Base-by-base conservation (phyloP, 768 basidiomycete genomes). In the Tricholoma sp. region DNA sequence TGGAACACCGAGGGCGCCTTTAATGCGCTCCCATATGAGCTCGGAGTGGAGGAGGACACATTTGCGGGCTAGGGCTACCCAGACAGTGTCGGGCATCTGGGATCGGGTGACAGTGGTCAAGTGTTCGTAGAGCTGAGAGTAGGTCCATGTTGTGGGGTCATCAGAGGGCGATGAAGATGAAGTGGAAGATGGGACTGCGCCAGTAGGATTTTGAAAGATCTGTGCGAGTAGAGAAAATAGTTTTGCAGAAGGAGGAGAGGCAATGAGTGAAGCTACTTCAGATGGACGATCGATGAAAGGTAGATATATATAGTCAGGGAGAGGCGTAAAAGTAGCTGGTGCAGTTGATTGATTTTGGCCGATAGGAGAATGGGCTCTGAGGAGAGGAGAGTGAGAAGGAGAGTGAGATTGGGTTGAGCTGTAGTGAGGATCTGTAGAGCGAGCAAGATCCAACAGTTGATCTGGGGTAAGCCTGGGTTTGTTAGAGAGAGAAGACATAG, bases 1-100 rank as follows among this genome's bases (percentile, higher is more conserved):
- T 9, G 94, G 93, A 4, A 94, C 86, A 4, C 94, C 94, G 1
- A 97, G 75, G 0, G 90, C 92, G 31, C 84, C 88, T 64, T 94
- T 94, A 64, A 95, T 75, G 55, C 92, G 82, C 68, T 95, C 92
- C 94, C 94, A 97, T 54, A 95, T 86, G 39, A 93, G 82, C 64
- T 95, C 93, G 12, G 85, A 88, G 60, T 86, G 86, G 24, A 81
- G 72, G 18, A 89, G 75, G 62, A 96, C 81, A 63, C 91, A 93
- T 54, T 77, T 79, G n/a, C 91, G 84, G 0, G 85, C 81, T 9
- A 81, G 80, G 63, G 79, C 76, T 47, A 87, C 82, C 91, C 91
- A 97, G 31, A 83, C 65, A 17, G 78, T 76, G 63, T 97, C 94
- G 2, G 84, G 76, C 0, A 79, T 84, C 32, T 83, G 71, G 37